Base-by-base conservation (phyloP, 805 yeast genomes). In the Monosporozyma unispora region DNA sequence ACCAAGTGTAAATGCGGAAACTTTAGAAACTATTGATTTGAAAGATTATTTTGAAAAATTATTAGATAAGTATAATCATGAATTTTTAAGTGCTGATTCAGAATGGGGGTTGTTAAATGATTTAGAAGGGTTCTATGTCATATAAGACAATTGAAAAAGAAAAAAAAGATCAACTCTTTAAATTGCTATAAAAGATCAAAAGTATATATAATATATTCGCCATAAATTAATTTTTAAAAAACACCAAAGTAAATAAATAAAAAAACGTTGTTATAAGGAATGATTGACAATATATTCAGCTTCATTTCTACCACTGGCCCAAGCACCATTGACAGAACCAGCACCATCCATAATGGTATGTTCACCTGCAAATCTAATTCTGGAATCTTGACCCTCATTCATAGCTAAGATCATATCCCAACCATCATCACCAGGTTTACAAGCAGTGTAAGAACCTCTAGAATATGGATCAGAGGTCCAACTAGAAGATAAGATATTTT, bases 281-380 rank as follows among this genome's bases (percentile, higher is more conserved):
- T 35, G 21, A 3, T 35, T 35, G 28, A 68, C 39, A 9, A 77
- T 67, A 47, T 61, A 66, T 3, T 57, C 57, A 0, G 81, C 82
- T 55, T 78, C 82, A 53, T 91, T 69, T 45, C 58, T 60, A 1
- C 91, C 96, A 58, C 91, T 83, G 52, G 72, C 70, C 79, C 87
- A 87, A 0, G 96, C 96, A 0, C 96, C 96, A 62, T 89, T 95
- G 4, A 84, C 93, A 57, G 96, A 89, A 0, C 96, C 96, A 14
- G 88, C 84, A 7, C 95, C 96, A 55, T 87, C 96, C 56, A 79
- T 68, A 21, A 81, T 79, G 0, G 96, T 84, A 63, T 89, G 96
- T 61, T 89, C 96, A 7, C 96, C 96, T 0, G 96, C 96, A 71
- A 89, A 89, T 41, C 96, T 71, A 2, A 89, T 67, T 21, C 56